Percentiles rank a stretch among this genome's conserved stretches.
These are phyloP conservation scores for Bretziella fagacearum DNA, from an alignment of 2,329 filamentous ascomycete genomes.

Conservation along the genomic window DNA sequence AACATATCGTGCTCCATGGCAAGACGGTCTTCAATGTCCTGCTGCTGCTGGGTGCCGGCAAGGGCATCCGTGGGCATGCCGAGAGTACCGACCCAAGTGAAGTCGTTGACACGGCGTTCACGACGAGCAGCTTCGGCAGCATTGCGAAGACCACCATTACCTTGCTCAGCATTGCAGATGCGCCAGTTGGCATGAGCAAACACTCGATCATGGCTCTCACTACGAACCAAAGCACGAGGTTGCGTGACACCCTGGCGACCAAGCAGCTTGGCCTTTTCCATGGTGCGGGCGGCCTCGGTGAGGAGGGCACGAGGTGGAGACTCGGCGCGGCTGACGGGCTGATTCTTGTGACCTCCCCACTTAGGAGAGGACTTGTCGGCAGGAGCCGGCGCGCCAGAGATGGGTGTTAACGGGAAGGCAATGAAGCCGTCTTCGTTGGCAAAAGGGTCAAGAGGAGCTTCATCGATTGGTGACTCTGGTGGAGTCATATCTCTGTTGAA, in stretches of 20 bases:
- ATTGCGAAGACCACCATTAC: constrained; percentile 82
- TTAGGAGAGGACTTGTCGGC: constrained; percentile 58
- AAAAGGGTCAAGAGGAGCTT: constrained; percentile 33
- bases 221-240: constrained; percentile 33
- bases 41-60: constrained; percentile 53
- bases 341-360: constrained; percentile 61
- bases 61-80: constrained; percentile 89
- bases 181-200: constrained; percentile 70
- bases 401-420: constrained; percentile 28
- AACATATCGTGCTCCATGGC: constrained; percentile 69
- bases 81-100: constrained; percentile 80
- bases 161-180: constrained; percentile 71
- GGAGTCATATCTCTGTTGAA: constrained; percentile 36
- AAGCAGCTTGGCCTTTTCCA: constrained; percentile 36
- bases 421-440: constrained; percentile 41
- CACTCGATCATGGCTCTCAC: constrained; percentile 48
- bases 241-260: constrained; percentile 41
- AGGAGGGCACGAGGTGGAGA: constrained; percentile 61
- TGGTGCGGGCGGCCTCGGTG: constrained; percentile 44
- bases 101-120: constrained; percentile 51
- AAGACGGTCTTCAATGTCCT: constrained; percentile 68
- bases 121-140: constrained; percentile 64
- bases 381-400: constrained; percentile 37
- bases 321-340: constrained; percentile 59
- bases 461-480: constrained; percentile 37